These are phyloP conservation scores for Platanthera zijinensis DNA, from an alignment of 106 monocot genomes.

Conservation along the genomic window DNA sequence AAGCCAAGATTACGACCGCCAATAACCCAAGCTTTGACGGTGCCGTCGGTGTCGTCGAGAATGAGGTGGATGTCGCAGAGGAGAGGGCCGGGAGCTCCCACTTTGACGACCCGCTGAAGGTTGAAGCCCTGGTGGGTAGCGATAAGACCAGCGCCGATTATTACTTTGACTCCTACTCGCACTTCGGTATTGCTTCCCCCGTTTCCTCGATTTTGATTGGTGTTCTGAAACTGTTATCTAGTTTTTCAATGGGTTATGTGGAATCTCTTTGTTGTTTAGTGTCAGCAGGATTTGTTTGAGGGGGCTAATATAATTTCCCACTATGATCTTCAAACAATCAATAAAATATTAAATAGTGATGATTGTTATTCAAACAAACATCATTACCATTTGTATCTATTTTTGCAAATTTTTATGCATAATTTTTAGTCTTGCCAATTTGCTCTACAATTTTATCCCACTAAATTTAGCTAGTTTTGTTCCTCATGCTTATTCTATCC, in stretches of 20 bases:
- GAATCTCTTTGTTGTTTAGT: neutral
- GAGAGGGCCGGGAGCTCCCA: conserved; percentile 39
- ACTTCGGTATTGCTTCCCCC: conserved; percentile 48
- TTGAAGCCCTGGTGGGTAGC: conserved; percentile 31
- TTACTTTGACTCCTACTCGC: conserved; percentile 97
- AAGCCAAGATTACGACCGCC: neutral
- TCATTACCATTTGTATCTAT: neutral
- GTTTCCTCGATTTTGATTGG: neutral
- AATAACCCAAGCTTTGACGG: neutral
- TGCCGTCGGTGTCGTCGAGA: neutral
- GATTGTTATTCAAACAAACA: neutral
- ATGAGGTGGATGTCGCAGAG: conserved; percentile 26
- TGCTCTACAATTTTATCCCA: neutral
- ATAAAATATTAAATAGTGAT: neutral
- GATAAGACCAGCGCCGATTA: conserved; percentile 98
- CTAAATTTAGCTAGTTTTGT: neutral
- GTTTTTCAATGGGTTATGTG: neutral
- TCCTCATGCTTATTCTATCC: neutral
- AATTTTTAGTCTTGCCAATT: neutral
- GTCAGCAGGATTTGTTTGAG: no score
- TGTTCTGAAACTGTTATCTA: neutral
- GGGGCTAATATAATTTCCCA: no score
- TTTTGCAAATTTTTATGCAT: neutral
- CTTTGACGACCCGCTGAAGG: conserved; percentile 24
- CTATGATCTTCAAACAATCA: neutral